Evolutionary conservation across 495 filamentous ascomycete genomes (phyloP).

Genomic region (Tuber indicum): DNA sequence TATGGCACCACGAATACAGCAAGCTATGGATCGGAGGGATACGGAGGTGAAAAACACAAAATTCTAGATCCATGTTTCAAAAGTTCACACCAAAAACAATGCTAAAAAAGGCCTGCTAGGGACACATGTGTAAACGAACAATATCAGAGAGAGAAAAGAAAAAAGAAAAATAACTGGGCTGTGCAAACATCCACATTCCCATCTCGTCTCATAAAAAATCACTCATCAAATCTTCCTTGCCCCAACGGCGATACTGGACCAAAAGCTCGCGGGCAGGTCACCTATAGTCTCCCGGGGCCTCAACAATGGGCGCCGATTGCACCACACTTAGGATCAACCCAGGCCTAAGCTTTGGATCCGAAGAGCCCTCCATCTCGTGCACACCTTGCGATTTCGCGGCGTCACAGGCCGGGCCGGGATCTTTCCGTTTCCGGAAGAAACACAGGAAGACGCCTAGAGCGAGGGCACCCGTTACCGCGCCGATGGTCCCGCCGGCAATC

Average conservation of each 20-base stretch:
- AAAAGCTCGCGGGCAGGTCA: not conserved
- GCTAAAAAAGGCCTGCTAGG: not conserved
- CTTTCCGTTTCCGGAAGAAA: not conserved
- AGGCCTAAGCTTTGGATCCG: not conserved
- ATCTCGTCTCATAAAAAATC: not conserved
- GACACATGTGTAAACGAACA: not conserved
- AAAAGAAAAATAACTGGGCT: not conserved
- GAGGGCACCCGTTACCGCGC: not conserved
- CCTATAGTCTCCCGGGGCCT: not conserved
- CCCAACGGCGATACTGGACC: not conserved
- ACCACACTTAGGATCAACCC: not conserved
- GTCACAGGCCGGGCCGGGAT: not conserved
- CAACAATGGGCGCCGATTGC: not conserved
- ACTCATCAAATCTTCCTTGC: not conserved
- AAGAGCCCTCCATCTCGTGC: not conserved
- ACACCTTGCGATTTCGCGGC: not conserved
- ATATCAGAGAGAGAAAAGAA: not conserved
- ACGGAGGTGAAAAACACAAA: not conserved
- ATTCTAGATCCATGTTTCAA: not conserved
- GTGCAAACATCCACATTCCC: not conserved
- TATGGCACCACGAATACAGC: not conserved
- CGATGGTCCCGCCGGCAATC: not conserved
- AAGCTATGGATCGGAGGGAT: not conserved
- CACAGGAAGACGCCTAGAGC: not conserved
- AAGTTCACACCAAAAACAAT: not conserved